Evolutionary conservation across 371 early-diverging fungal species (phyloP).

Genomic region (Homolaphlyctis polyrhiza): DNA sequence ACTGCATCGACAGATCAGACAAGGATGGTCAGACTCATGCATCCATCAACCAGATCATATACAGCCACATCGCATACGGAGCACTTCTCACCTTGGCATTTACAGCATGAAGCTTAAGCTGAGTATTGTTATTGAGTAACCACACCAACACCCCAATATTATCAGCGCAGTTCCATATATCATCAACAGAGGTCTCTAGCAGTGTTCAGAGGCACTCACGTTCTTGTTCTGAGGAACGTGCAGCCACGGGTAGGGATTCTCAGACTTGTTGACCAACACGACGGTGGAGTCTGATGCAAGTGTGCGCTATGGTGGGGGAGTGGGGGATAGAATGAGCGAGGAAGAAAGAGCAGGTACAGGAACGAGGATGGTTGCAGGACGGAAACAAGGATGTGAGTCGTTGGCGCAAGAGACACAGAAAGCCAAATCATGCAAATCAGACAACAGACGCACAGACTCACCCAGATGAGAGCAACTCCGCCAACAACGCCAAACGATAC

Average conservation of each 20-base stretch:
- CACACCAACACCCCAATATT: too few relatives aligned
- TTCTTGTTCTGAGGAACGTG: conserved; percentile 8
- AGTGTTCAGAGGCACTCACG: too few relatives aligned
- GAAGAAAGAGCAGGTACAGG: too few relatives aligned
- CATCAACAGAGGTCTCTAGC: too few relatives aligned
- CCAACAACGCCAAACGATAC: background rate
- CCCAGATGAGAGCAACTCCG: background rate
- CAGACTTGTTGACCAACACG: conserved; percentile 8
- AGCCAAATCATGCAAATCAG: background rate
- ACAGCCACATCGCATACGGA: too few relatives aligned
- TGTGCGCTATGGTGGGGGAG: background rate
- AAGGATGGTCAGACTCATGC: too few relatives aligned
- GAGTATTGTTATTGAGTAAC: too few relatives aligned
- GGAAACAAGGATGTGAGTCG: background rate
- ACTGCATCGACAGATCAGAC: too few relatives aligned
- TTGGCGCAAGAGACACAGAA: background rate
- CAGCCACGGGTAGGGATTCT: conserved; percentile 13
- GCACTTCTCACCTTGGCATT: background rate
- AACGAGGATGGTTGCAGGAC: background rate
- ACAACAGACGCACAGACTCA: background rate
- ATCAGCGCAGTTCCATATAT: too few relatives aligned
- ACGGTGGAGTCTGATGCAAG: background rate
- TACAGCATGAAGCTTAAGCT: background rate
- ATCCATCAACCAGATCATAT: too few relatives aligned
- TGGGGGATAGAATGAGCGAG: background rate